Evolutionary conservation across 2,329 filamentous ascomycete genomes (phyloP), one percentile per base, ranked within the genome.

Genomic region (Aspergillus tamarii): DNA sequence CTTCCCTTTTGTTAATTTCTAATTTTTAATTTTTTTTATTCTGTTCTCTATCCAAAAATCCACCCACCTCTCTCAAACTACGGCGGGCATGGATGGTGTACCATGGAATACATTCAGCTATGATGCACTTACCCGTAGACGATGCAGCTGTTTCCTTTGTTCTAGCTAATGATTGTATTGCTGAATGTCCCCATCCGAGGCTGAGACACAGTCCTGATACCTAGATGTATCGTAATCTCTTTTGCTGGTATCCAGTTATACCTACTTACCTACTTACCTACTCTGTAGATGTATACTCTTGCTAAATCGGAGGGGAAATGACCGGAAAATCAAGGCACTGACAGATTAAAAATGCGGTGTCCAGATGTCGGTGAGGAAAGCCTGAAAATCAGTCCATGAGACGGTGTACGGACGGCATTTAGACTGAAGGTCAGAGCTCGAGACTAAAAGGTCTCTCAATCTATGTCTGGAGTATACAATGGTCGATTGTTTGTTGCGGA

Each of bases 101-200:
- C 67, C 67, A 64, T 67, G 66, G 67, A 61, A 60, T 45, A 11
- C 16, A 36, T 52, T 32, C 57, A 58, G 59, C 63, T 50, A 62
- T 67, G 63, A 66, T 67, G 66, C 53, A 69, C 32, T 59, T 66
- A 63, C 61, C 64, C 66, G 60, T 59, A 62, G 45, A 57, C 55
- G 50, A 60, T 61, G 63, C 63, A 62, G 45, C 59, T 60, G 46
- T 61, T 52, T 10, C 36, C 21, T 28, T 34, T 45, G 39, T 23
- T 26, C 32, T 54, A 32, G 39, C 11, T 30, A 59, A 50, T 28
- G 3, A 28, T 26, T 48, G 45, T 28, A 28, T 23, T 48, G 45
- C 21, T 48, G 45, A 48, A 48, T 23, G 12, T 50, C 46, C 8
- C 26, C 46, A 28, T 50, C 26, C 26, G 26, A 50, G 46, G 26